A percentile compares a stretch with the other conserved stretches of the same genome.
Evolutionary conservation across 192 early-diverging fungal genomes (phyloP).

Genomic region (Gonapodya sp.): DNA sequence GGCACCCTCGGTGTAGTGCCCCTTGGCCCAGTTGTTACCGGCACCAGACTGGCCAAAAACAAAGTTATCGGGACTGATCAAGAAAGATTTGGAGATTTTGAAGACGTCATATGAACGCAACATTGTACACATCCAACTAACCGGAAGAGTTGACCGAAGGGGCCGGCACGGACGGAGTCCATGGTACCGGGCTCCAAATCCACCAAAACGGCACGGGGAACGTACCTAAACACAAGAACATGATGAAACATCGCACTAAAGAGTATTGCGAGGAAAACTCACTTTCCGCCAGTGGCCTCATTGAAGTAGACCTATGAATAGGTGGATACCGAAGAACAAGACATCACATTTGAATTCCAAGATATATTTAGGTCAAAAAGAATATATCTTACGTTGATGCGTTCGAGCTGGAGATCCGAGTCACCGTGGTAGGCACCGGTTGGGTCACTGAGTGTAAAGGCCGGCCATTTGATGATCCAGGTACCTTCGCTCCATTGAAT

Average conservation of each 20-base stretch:
- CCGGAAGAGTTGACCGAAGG: slow-evolving; percentile 50
- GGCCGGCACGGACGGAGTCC: slow-evolving; percentile 43
- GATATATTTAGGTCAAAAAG: slow-evolving; percentile 46
- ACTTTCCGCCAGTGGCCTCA: too few species aligned
- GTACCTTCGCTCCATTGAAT: background rate
- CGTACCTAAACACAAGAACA: background rate
- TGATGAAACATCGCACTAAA: slow-evolving; percentile 52
- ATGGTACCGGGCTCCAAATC: slow-evolving; percentile 76
- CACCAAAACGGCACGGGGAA: slow-evolving; percentile 9
- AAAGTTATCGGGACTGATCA: slow-evolving; percentile 51
- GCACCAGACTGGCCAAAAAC: slow-evolving; percentile 61
- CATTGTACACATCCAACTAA: background rate
- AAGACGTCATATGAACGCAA: background rate
- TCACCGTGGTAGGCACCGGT: slow-evolving; percentile 49
- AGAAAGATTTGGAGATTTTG: background rate
- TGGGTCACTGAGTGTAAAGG: slow-evolving; percentile 39
- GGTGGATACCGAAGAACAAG: background rate
- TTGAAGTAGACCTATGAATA: too few species aligned
- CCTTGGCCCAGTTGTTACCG: slow-evolving; percentile 95
- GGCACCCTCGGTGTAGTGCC: slow-evolving; percentile 68
- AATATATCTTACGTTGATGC: slow-evolving; percentile 67
- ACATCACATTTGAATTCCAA: background rate
- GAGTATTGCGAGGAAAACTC: background rate
- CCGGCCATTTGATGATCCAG: background rate
- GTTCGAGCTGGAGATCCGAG: slow-evolving; percentile 59